phyloP scores from a whole-genome alignment of 225 moss, liverwort and hornwort species.

The Pleurozium schreberi region DNA sequence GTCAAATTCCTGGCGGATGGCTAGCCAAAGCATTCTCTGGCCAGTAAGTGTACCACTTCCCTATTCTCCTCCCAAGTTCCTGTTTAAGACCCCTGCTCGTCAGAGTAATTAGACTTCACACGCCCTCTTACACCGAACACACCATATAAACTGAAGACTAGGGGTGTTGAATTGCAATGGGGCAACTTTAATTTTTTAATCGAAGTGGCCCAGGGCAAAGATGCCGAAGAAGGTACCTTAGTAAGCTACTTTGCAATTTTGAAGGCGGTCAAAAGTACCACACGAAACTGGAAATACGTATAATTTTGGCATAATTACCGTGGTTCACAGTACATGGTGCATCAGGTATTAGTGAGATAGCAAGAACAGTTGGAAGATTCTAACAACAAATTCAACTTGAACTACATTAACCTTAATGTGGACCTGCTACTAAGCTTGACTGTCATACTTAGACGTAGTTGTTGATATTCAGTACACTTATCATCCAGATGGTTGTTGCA shows the following conservation, averaged over 20 bases:
- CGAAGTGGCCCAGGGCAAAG: not conserved
- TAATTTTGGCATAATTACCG: not conserved
- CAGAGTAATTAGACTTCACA: not conserved
- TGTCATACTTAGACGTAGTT: not conserved
- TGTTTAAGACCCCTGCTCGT: not conserved
- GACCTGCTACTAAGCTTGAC: not conserved
- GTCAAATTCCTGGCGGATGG: constrained; percentile 97
- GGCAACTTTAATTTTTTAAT: not conserved
- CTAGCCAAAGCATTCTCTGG: constrained; percentile 74
- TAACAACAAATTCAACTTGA: not conserved
- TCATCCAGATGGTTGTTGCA: not conserved
- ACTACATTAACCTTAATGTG: not conserved
- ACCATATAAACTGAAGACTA: not conserved
- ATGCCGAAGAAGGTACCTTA: not conserved
- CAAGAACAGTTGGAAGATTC: not conserved
- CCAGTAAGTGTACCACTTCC: constrained; percentile 42
- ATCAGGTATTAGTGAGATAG: not conserved
- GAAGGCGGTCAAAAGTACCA: not conserved
- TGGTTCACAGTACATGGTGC: not conserved
- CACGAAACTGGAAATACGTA: not conserved
- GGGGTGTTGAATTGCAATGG: not conserved
- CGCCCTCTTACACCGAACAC: not conserved
- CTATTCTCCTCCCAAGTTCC: not conserved
- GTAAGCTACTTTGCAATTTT: not conserved
- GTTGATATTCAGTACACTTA: not conserved